These are phyloP conservation scores for Fusarium multiceps DNA, from an alignment of 2,329 filamentous ascomycete genomes.

Conservation along the genomic window DNA sequence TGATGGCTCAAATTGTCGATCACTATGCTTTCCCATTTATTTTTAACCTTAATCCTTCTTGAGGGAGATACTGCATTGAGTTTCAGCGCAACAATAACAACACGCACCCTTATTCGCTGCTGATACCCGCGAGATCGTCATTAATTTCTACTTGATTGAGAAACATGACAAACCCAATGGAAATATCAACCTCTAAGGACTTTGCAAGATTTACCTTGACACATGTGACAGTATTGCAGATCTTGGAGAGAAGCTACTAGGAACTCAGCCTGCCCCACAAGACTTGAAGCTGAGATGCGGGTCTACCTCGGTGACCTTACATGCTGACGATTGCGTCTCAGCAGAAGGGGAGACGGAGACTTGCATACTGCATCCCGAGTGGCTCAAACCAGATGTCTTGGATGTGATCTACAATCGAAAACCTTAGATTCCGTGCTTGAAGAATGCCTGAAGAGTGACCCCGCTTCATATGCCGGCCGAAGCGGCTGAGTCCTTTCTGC, in stretches of 20 bases:
- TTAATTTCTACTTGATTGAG: not conserved
- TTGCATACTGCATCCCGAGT: not conserved
- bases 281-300: not conserved
- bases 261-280: not conserved
- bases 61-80: too few relatives aligned
- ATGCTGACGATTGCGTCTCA: not conserved
- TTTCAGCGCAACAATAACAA: not conserved
- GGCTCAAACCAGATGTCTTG: not conserved
- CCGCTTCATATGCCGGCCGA: not conserved
- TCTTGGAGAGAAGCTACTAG: not conserved
- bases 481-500: not conserved
- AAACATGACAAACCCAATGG: fast-evolving
- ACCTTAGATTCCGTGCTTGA: not conserved
- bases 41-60: not conserved
- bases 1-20: too few relatives aligned
- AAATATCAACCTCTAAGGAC: not conserved
- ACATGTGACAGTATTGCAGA: not conserved
- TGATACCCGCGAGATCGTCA: fast-evolving
- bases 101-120: fast-evolving
- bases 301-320: not conserved
- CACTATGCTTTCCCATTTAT: too few relatives aligned
- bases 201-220: not conserved
- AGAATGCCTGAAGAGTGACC: not conserved
- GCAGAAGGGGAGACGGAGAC: not conserved
- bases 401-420: not conserved